These are phyloP conservation scores for Sarocladiaceae sp. DNA, from an alignment of 2,329 filamentous ascomycete species.

Conservation along the genomic window DNA sequence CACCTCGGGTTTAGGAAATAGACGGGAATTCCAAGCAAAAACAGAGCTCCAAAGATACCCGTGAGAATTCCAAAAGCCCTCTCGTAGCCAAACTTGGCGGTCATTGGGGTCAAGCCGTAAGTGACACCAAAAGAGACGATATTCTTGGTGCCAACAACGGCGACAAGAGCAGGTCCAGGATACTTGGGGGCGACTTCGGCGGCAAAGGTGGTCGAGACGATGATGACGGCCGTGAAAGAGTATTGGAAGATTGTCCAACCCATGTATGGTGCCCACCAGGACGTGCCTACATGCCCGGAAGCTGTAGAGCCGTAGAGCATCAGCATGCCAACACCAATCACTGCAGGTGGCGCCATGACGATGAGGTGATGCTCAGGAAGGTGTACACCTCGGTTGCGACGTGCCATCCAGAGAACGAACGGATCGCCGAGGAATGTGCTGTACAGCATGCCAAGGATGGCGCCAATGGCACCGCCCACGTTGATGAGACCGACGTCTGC, in stretches of 20 bases:
- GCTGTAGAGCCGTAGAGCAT: conserved; percentile 59
- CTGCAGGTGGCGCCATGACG: conserved; percentile 75
- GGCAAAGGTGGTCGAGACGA: neutral
- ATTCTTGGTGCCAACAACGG: conserved; percentile 58
- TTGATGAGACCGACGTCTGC: neutral
- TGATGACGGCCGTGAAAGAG: neutral
- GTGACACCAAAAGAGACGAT: conserved; percentile 85
- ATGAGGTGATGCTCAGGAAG: conserved; percentile 88
- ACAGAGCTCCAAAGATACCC: neutral
- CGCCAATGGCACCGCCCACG: neutral
- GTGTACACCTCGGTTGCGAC: conserved; percentile 73
- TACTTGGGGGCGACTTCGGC: neutral
- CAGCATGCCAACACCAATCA: conserved; percentile 82
- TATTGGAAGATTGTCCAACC: neutral
- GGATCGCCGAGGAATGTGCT: neutral
- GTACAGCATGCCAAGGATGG: neutral
- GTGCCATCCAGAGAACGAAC: conserved; percentile 53
- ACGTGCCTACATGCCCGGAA: neutral
- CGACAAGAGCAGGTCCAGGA: neutral
- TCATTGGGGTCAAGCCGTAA: conserved; percentile 27
- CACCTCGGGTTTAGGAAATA: neutral
- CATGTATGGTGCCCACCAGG: neutral
- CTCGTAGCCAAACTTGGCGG: neutral
- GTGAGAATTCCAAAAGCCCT: neutral
- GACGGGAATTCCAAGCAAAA: neutral